Evolutionary conservation across 805 yeast genomes (phyloP), one percentile per base, ranked within the genome.

Genomic region (Spathaspora passalidarum): DNA sequence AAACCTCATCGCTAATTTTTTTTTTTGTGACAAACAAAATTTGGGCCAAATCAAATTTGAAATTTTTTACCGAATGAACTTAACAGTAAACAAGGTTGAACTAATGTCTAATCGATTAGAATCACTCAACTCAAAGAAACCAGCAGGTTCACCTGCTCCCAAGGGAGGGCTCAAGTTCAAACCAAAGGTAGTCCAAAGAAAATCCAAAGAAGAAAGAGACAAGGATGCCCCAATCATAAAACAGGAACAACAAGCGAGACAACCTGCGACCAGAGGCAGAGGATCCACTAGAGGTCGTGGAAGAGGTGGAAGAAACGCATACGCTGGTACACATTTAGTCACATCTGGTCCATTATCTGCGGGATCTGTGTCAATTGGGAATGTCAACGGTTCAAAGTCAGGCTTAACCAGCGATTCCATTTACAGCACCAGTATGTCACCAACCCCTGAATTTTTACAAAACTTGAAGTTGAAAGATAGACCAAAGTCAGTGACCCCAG

Each of bases 101-200:
- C 5, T 11, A 42, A 71, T 70, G 76, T 66, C 74, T 26, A 68
- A 70, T 53, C 51, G 77, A 47, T 63, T 72, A 45, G 77, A 72
- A 39, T 68, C 74, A 19, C 60, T 72, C 53, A 68, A 61, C 48
- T 57, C 70, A 13, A 61, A 63, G 47, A 68, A 67, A 49, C 54
- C 50, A 7, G 16, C 45, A 11, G 16, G 47, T 4, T 51, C 52
- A 16, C 57, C 68, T 2, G 49, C 49, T 13, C 54, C 67, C 2
- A 79, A 80, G 55, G 78, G 87, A 6, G 72, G 80, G 2, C 67
- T 86, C 49, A 84, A 85, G 63, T 91, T 91, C 66, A 82, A 83
- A 63, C 97, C 97, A 2, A 91, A 91, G 63, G 84, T 76, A 2
- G 96, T 91, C 37, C 90, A 90, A 0, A 74, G 97, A 65, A 81